Base-by-base conservation (phyloP, 2,329 filamentous ascomycete genomes). In the Elsinoe necatrix region DNA sequence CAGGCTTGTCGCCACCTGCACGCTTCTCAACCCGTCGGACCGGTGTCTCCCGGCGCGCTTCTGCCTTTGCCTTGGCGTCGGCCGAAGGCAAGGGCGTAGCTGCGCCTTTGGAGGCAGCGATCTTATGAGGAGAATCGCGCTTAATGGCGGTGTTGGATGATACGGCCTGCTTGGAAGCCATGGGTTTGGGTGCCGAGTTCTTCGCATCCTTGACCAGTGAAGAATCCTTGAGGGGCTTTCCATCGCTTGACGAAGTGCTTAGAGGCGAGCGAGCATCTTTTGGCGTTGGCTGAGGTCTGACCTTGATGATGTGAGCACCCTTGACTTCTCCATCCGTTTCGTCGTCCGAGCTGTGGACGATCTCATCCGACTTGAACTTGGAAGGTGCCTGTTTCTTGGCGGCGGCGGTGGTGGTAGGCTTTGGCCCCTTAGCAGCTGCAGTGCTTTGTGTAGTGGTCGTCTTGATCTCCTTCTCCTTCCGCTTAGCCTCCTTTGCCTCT, bases 281-380 rank as follows among this genome's bases (percentile, higher is more conserved):
- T 12, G 20, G 18, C 7, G 23, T 11, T 7, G 35, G 35, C 35
- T 39, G 16, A 23, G 29, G 20, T 7, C 39, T 18, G 11, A 18
- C 20, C 23, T 55, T 55, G 37, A 20, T 37, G 14, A 37, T 55
- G 37, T 29, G 21, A 20, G 37, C 20, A 21, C 59, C 58, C 7
- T 58, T 58, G n/a, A 59, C 60, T 50, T 61, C 65, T 31, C 61
- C 61, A 52, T 63, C 64, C 18, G 59, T 62, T 31, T 69, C 75
- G 47, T 73, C 72, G 42, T 69, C 67, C 9, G 78, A 80, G 62
- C 78, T 76, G 56, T 77, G 71, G 20, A 80, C 75, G 54, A 75
- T 73, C 64, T 80, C 78, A 1, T 75, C 73, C 7, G 77, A 80
- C 64, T 80, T 80, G 68, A 77, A 73, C 62, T 77, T 70, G 12